Conservation (phyloP, 148 eudicot species). For the Amaranthus palmeri region DNA sequence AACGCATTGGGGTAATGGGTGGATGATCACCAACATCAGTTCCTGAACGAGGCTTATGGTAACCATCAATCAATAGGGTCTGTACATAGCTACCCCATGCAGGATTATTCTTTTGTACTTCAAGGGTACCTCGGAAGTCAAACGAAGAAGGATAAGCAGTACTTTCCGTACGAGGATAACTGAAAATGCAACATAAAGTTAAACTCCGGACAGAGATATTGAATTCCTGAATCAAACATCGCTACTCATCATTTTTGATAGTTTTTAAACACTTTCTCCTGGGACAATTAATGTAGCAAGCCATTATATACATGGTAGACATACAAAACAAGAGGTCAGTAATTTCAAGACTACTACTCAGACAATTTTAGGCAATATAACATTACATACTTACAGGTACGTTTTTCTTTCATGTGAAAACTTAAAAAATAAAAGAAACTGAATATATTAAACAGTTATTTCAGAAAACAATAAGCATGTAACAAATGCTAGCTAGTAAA, state of each 20-base stretch:
- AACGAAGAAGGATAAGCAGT: constrained; percentile 92
- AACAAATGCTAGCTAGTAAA: too few species aligned
- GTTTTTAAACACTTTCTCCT: too few species aligned
- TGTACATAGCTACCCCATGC: constrained; percentile 60
- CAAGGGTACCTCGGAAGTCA: constrained; percentile 75
- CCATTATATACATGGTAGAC: neutral
- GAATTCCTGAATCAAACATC: neutral
- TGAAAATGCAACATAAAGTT: constrained; percentile 26
- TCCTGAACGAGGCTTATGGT: constrained; percentile 68
- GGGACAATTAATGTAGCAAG: neutral
- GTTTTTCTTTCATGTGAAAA: too few species aligned
- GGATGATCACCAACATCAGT: constrained; percentile 96
- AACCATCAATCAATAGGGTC: constrained; percentile 52
- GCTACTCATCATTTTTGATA: neutral
- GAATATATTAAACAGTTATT: too few species aligned
- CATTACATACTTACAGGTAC: neutral
- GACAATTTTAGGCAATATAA: neutral
- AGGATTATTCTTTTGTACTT: constrained; percentile 47
- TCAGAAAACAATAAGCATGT: too few species aligned
- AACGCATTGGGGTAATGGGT: constrained; percentile 89
- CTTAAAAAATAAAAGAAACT: too few species aligned
- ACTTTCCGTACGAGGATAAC: constrained; percentile 97
- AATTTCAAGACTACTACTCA: neutral
- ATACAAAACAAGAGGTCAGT: neutral
- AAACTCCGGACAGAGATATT: constrained; percentile 1